Base-by-base conservation (phyloP, 1,139 yeast genomes). In the Candida sojae region DNA sequence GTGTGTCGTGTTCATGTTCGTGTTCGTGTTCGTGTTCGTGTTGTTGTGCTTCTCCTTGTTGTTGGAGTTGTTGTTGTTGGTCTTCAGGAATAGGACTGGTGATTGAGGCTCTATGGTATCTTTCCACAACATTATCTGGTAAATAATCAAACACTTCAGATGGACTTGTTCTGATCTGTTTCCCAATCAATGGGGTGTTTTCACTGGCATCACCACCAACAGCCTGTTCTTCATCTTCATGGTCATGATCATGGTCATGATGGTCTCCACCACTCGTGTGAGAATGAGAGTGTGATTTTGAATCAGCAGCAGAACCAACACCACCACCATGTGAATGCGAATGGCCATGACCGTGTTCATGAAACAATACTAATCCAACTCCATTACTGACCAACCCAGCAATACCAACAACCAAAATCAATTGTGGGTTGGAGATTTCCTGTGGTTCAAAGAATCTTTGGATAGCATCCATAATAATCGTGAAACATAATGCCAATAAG, bases 401-500 rank as follows among this genome's bases (percentile, higher is more conserved):
- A 47, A 77, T 57, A 26, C 99, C 99, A 32, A 93, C 98, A 29
- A 77, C 72, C 52, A 92, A 71, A 49, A 93, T 87, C 53, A 93
- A 77, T 63, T 83, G 75, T 9, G 99, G 97, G 60, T 86, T 89
- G 17, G 83, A 73, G 58, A 93, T 86, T 40, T 77, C 83, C 43
- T 86, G 91, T 4, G 96, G 96, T 56, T 83, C 83, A 47, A 93
- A 75, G 56, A 93, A 82, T 60, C 99, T 78, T 68, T 92, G 97
- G 52, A 93, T 72, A 11, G 99, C 97, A 68, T 93, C 99, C 54
- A 93, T 82, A 59, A 90, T 82, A 61, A 93, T 93, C 37, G 97
- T 86, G 65, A 93, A 86, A 66, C 99, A 93, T 55, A 93, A 77
- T 0, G 98, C 99, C 54, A 93, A 75, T 55, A 93, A 70, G 59